Percentiles rank a stretch among this genome's conserved stretches.
Evolutionary conservation across 768 basidiomycete species (phyloP).

Genomic region (Pleurotus salmoneostramineus): DNA sequence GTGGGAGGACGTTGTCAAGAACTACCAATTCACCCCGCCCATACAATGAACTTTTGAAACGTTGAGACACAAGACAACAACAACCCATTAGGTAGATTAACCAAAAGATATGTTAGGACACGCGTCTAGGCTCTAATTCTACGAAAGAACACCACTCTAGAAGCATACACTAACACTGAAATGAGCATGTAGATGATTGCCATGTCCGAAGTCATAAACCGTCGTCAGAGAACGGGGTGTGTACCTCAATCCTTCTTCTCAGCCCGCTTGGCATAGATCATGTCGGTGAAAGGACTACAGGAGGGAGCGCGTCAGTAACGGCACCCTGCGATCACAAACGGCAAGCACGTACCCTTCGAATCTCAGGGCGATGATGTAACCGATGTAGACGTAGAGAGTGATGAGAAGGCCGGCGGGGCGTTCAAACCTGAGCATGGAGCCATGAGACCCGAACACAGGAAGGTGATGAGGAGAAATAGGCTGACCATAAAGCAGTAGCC

Average conservation of each 20-base stretch:
- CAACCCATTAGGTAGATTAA: neutral
- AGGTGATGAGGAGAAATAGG: neutral
- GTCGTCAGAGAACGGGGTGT: too few species aligned
- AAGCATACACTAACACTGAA: neutral
- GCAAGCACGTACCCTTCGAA: slow-evolving; percentile 78
- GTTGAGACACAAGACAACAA: too few species aligned
- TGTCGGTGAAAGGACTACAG: slow-evolving; percentile 71
- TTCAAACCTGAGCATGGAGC: slow-evolving; percentile 57
- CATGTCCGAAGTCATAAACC: too few species aligned
- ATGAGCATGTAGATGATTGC: too few species aligned
- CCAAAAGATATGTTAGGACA: neutral
- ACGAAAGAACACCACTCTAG: slow-evolving; percentile 4
- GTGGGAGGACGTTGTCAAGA: slow-evolving; percentile 66
- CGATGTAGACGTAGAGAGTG: slow-evolving; percentile 76
- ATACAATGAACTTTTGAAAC: neutral
- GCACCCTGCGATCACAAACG: neutral
- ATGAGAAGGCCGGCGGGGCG: slow-evolving; percentile 81
- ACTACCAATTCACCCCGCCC: slow-evolving; percentile 27
- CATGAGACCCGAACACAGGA: neutral
- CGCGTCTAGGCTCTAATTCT: slow-evolving; percentile 4
- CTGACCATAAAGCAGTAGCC: slow-evolving; percentile 84
- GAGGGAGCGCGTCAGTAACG: neutral
- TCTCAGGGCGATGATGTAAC: slow-evolving; percentile 78
- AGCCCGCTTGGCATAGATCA: slow-evolving; percentile 69
- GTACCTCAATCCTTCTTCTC: slow-evolving; percentile 14